A percentile compares a stretch with the other conserved stretches of the same genome.
These are phyloP conservation scores for Nosema granulosis DNA, from an alignment of 371 early-diverging fungal species.

Conservation along the genomic window DNA sequence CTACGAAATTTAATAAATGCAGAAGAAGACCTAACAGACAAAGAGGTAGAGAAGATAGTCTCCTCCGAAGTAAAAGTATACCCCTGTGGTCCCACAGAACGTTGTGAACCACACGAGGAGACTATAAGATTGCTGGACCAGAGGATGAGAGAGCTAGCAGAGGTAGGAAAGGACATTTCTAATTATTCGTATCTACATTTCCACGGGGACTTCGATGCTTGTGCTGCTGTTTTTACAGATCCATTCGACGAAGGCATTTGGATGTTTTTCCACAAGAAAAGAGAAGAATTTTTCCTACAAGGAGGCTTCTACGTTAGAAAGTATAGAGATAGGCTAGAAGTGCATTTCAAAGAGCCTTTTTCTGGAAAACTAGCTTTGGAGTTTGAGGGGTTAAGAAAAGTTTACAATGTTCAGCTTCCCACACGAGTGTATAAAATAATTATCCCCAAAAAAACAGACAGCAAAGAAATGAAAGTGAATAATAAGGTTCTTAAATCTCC, in stretches of 20 bases:
- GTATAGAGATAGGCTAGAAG: conserved; percentile 12
- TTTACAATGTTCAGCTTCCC: no score
- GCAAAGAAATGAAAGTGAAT: no score
- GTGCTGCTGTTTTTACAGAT: conserved; percentile 45
- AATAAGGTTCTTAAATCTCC: no score
- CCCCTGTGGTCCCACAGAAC: no score
- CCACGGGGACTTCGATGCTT: background rate
- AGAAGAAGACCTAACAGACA: no score
- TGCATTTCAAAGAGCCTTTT: conserved; percentile 36
- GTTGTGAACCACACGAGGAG: no score
- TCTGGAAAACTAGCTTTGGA: conserved; percentile 14
- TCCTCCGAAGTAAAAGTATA: no score
- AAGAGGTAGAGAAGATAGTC: no score
- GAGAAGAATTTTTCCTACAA: conserved; percentile 28
- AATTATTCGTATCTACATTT: conserved; percentile 56
- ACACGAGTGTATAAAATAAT: no score
- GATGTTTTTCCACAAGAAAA: conserved; percentile 30
- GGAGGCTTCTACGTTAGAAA: conserved; percentile 34
- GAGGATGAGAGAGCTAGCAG: no score
- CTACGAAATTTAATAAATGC: conserved; percentile 13
- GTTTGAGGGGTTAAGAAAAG: no score
- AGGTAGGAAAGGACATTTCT: conserved; percentile 34
- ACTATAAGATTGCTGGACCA: background rate
- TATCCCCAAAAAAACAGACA: no score
- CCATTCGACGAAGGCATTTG: conserved; percentile 42